Conservation (phyloP, 441 rosid species). For the Iberis amara region DNA sequence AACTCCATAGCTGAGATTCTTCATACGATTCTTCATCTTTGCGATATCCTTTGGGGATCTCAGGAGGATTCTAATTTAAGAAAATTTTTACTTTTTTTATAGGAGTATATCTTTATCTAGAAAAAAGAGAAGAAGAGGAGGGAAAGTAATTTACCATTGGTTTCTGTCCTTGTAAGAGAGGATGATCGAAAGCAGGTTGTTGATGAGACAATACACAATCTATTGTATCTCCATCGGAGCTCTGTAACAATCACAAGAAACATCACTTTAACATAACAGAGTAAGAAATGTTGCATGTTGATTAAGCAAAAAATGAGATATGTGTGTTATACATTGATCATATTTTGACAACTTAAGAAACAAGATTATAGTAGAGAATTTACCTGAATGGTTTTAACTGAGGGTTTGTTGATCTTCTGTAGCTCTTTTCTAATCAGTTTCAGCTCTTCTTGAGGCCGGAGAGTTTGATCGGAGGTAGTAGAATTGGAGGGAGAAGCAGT, state of each 20-base stretch:
- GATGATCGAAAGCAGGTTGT: slow-evolving; percentile 93
- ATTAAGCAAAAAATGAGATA: not conserved
- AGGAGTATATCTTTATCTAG: too few relatives aligned
- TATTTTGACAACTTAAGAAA: not conserved
- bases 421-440: slow-evolving; percentile 56
- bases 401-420: slow-evolving; percentile 69
- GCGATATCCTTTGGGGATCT: slow-evolving; percentile 50
- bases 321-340: too few relatives aligned
- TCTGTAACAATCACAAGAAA: slow-evolving; percentile 40
- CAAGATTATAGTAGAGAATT: not conserved
- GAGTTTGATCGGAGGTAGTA: slow-evolving; percentile 42
- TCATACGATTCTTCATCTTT: slow-evolving; percentile 30
- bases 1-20: slow-evolving; percentile 67
- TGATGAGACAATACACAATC: slow-evolving; percentile 72
- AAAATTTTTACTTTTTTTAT: not conserved
- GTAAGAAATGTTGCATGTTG: slow-evolving; percentile 15
- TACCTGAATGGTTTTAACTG: slow-evolving; percentile 86
- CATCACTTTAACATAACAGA: not conserved
- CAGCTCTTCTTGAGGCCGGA: slow-evolving; percentile 65
- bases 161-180: slow-evolving; percentile 54
- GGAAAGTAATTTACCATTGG: slow-evolving; percentile 50
- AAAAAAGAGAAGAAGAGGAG: not conserved
- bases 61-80: slow-evolving; percentile 57
- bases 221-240: slow-evolving; percentile 80
- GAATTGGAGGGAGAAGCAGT: slow-evolving; percentile 23